Percentiles rank a stretch among this genome's conserved stretches.
These are phyloP conservation scores for Zymoseptoria ardabiliae DNA, from an alignment of 2,329 filamentous ascomycete species.

Conservation along the genomic window DNA sequence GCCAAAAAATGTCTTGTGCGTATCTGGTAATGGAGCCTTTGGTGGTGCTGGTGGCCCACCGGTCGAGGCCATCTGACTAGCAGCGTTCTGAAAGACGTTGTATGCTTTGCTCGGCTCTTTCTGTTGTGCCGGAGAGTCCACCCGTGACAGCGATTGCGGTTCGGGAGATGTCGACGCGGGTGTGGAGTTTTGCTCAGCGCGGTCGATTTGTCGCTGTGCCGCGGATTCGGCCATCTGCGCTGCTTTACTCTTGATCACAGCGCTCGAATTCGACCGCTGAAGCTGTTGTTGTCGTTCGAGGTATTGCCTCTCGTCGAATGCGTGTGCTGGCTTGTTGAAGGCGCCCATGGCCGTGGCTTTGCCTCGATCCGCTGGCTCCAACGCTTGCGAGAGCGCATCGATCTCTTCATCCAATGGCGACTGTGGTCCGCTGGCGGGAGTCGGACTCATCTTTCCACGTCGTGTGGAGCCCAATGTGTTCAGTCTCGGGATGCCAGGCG, in stretches of 20 bases:
- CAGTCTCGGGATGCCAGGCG: slow-evolving; percentile 32
- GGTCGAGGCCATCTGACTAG: slow-evolving; percentile 31
- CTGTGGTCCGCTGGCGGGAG: slow-evolving; percentile 29
- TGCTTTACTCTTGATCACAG: slow-evolving; percentile 12
- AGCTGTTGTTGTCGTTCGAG: slow-evolving; percentile 74
- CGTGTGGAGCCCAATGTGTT: slow-evolving; percentile 30
- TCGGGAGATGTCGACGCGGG: slow-evolving; percentile 14
- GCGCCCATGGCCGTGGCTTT: slow-evolving; percentile 71
- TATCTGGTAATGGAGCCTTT: slow-evolving; percentile 20
- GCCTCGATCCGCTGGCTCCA: slow-evolving; percentile 69
- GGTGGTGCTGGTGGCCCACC: slow-evolving; percentile 6
- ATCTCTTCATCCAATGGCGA: slow-evolving; percentile 63
- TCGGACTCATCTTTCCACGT: slow-evolving; percentile 35
- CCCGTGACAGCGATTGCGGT: slow-evolving; percentile 12
- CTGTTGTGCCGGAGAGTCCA: slow-evolving; percentile 26
- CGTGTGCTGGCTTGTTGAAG: slow-evolving; percentile 64
- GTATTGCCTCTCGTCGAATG: slow-evolving; percentile 80
- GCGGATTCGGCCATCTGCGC: slow-evolving; percentile 10
- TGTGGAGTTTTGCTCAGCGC: slow-evolving; percentile 17
- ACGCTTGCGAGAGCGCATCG: slow-evolving; percentile 50
- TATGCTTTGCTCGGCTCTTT: slow-evolving; percentile 31
- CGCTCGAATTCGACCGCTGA: slow-evolving; percentile 46
- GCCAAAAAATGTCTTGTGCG: slow-evolving; percentile 33
- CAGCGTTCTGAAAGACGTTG: slow-evolving; percentile 41
- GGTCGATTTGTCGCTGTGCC: slow-evolving; percentile 19